Conservation (phyloP, 75 land plant species). For the Sequoia sempervirens region DNA sequence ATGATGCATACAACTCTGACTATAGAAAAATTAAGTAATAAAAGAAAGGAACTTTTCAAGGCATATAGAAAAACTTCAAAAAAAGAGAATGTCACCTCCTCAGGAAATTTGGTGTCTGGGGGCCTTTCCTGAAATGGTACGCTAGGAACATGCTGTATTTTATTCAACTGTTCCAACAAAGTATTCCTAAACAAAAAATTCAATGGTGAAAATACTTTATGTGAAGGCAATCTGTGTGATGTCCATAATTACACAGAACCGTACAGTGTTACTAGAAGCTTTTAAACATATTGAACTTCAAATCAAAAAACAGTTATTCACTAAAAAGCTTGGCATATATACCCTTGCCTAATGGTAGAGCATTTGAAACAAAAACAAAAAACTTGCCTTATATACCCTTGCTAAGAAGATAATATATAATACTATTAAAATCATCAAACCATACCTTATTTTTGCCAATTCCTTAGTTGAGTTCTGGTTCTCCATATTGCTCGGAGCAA, state of each 20-base stretch:
- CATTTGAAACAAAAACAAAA: background rate
- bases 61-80: background rate
- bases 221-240: background rate
- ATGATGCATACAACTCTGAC: background rate
- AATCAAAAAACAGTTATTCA: background rate
- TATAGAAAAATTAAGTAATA: background rate
- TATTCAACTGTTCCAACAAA: constrained; percentile 67
- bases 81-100: constrained; percentile 31
- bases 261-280: background rate
- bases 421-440: background rate
- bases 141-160: constrained; percentile 64
- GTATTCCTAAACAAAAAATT: constrained; percentile 26
- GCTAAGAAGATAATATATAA: background rate
- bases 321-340: background rate
- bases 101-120: constrained; percentile 41
- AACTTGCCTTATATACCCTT: background rate
- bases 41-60: background rate
- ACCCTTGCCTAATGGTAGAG: no score
- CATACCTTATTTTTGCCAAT: constrained; percentile 48
- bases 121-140: constrained; percentile 70
- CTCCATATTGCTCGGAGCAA: constrained; percentile 53
- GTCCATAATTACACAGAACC: background rate
- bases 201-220: background rate
- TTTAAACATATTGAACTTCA: background rate
- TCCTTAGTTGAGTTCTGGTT: constrained; percentile 45